phyloP scores from a whole-genome alignment of 2,329 filamentous ascomycete species.

The Colletotrichum chrysophilum region DNA sequence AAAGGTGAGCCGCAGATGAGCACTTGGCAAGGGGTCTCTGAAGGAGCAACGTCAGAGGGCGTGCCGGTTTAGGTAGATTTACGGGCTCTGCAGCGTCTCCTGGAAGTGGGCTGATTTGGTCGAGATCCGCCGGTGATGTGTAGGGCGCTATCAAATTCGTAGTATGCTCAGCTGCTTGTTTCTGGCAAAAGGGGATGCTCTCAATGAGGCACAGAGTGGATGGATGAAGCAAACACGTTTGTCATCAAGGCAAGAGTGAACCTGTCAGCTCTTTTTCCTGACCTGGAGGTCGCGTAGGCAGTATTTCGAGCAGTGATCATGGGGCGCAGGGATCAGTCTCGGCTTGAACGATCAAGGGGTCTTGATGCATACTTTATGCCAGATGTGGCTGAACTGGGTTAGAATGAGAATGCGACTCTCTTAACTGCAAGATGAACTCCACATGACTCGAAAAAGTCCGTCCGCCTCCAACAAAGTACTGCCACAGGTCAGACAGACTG shows the following conservation, averaged over 20 bases:
- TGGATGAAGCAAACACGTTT: neutral
- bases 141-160: neutral
- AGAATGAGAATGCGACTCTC: neutral
- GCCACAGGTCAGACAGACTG: neutral
- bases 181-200: neutral
- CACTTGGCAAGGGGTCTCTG: neutral
- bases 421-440: neutral
- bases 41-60: neutral
- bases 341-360: neutral
- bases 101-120: neutral
- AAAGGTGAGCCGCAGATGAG: neutral
- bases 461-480: neutral
- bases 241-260: neutral
- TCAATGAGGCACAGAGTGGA: neutral
- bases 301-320: neutral
- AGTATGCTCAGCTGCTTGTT: neutral
- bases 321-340: neutral
- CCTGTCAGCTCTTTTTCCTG: neutral
- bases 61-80: neutral
- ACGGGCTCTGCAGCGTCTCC: neutral
- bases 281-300: neutral
- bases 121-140: neutral
- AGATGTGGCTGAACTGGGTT: neutral
- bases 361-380: slow-evolving; percentile 13
- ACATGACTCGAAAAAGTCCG: neutral